These are phyloP conservation scores for Trypanosoma platydactyli DNA, from an alignment of 208 protist genomes.

Conservation along the genomic window DNA sequence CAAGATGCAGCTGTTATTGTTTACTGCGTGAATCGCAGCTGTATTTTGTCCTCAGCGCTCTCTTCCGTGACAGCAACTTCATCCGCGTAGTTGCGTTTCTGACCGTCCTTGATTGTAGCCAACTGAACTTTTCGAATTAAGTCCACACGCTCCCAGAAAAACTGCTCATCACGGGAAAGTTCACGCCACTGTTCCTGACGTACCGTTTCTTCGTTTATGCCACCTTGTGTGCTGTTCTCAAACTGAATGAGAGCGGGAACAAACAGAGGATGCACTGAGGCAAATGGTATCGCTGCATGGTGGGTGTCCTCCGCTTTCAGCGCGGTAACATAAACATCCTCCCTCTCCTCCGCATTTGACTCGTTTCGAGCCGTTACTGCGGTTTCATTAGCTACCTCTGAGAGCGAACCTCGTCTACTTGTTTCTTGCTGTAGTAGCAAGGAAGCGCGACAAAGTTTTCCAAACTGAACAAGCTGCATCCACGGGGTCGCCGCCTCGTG, in stretches of 20 bases:
- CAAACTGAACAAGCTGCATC: constrained; percentile 80
- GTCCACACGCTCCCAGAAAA: constrained; percentile 88
- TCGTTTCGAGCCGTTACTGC: background rate
- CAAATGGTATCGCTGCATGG: constrained; percentile 59
- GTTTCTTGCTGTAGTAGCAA: constrained; percentile 1
- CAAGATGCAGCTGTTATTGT: background rate
- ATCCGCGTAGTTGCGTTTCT: constrained; percentile 71
- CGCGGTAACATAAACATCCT: constrained; percentile 24
- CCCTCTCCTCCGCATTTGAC: background rate
- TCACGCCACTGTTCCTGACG: constrained; percentile 70
- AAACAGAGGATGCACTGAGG: constrained; percentile 68
- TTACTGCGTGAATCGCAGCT: constrained; percentile 79
- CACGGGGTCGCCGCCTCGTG: constrained; percentile 64
- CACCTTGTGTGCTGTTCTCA: constrained; percentile 36
- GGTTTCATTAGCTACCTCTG: background rate
- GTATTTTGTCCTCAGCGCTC: constrained; percentile 74
- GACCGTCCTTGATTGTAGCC: constrained; percentile 50
- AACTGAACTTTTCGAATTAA: constrained; percentile 79
- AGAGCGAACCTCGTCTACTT: background rate
- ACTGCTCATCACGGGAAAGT: constrained; percentile 73
- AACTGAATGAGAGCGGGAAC: constrained; percentile 68
- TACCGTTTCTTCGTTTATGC: constrained; percentile 40
- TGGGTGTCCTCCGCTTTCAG: constrained; percentile 50
- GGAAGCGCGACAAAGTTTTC: constrained; percentile 26
- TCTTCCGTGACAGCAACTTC: constrained; percentile 46